Evolutionary conservation across 176 grass and related monocot genomes (phyloP).

Genomic region (Zoysia japonica): DNA sequence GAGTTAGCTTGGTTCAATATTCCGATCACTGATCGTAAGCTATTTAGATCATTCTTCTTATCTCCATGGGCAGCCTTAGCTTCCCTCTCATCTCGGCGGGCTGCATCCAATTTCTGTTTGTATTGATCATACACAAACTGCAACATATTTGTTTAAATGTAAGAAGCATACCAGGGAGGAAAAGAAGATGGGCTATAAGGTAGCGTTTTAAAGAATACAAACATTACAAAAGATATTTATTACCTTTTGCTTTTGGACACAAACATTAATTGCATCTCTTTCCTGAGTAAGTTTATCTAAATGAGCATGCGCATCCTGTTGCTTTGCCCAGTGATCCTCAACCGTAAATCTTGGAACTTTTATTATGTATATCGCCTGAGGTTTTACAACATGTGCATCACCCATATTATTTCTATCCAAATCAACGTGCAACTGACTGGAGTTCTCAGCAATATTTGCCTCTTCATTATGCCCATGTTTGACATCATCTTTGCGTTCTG

Average conservation of each 20-base stretch:
- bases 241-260: constrained; percentile 77
- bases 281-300: constrained; percentile 67
- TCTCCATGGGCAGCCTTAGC: constrained; percentile 58
- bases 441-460: constrained; percentile 23
- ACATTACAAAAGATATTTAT: constrained; percentile 16
- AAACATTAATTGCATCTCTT: constrained; percentile 72
- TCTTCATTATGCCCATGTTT: constrained; percentile 27
- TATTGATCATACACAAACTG: constrained; percentile 56
- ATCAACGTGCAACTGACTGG: constrained; percentile 29
- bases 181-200: neutral
- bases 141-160: constrained; percentile 39
- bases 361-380: constrained; percentile 46
- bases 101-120: constrained; percentile 52
- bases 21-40: constrained; percentile 59
- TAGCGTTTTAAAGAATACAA: neutral
- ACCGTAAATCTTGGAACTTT: constrained; percentile 66
- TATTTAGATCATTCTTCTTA: constrained; percentile 69
- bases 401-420: constrained; percentile 36
- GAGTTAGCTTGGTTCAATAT: constrained; percentile 89
- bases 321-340: constrained; percentile 66
- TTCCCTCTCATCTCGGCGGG: constrained; percentile 62
- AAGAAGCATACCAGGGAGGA: constrained; percentile 17
- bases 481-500: constrained; percentile 32
- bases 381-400: constrained; percentile 36
- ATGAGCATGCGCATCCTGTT: constrained; percentile 57